phyloP scores from a whole-genome alignment of 345 rosid species.

The Excoecaria agallocha region DNA sequence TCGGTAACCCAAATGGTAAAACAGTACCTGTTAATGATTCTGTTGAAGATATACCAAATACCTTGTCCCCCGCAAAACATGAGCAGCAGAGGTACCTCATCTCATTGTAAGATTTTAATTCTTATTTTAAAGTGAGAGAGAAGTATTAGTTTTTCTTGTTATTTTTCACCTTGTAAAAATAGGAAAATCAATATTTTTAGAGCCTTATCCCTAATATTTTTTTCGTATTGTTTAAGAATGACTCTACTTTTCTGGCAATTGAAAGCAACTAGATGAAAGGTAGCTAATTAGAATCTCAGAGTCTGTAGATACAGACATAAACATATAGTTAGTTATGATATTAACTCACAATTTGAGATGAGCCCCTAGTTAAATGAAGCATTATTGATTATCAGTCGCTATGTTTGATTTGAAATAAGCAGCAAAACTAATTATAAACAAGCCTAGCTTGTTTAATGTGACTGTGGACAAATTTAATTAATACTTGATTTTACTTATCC shows the following conservation, averaged over 20 bases:
- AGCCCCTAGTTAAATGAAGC: background rate
- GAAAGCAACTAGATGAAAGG: too few species aligned
- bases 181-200: too few species aligned
- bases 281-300: too few species aligned
- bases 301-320: background rate
- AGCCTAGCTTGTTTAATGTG: background rate
- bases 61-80: conserved; percentile 26
- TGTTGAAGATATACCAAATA: conserved; percentile 21
- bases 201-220: too few species aligned
- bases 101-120: background rate
- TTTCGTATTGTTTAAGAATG: too few species aligned
- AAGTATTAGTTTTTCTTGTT: too few species aligned
- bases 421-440: background rate
- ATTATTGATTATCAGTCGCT: background rate
- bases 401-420: background rate
- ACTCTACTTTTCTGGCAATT: too few species aligned
- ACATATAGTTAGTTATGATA: background rate
- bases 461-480: background rate
- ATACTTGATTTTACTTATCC: conserved; percentile 8
- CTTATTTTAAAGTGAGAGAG: background rate
- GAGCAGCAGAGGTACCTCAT: conserved; percentile 35
- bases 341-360: background rate
- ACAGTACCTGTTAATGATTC: conserved; percentile 23
- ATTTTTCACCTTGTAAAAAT: background rate
- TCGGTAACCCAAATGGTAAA: conserved; percentile 27